Percentiles rank a stretch among this genome's conserved stretches.
phyloP scores from a whole-genome alignment of 495 filamentous ascomycete genomes.

The Penicillium lividum region DNA sequence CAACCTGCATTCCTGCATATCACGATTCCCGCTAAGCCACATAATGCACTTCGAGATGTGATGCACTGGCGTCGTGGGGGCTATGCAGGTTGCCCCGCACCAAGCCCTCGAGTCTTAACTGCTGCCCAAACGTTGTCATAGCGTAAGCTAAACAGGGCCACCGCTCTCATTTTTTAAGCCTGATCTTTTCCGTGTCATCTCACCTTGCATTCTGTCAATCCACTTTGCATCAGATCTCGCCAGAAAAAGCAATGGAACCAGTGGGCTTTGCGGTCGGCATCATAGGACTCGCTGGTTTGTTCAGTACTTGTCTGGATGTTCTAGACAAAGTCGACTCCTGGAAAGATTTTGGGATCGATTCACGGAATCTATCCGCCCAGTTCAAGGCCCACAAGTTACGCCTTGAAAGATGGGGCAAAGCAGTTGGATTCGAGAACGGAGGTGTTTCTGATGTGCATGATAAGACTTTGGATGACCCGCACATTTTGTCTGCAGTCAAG shows the following conservation, averaged over 20 bases:
- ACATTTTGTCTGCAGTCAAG: not conserved
- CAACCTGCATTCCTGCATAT: no score
- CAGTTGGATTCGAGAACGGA: slow-evolving; percentile 1
- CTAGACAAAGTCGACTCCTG: slow-evolving; percentile 6
- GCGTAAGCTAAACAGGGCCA: no score
- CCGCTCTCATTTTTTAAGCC: no score
- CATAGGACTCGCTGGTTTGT: slow-evolving; percentile 10
- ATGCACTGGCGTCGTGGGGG: no score
- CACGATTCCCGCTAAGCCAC: no score
- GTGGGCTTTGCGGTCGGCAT: slow-evolving; percentile 12
- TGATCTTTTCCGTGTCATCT: no score
- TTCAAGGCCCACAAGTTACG: slow-evolving; percentile 13
- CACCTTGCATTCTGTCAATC: not conserved
- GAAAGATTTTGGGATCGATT: slow-evolving; percentile 5
- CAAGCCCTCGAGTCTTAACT: no score
- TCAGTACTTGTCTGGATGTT: slow-evolving; percentile 12
- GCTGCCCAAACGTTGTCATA: no score
- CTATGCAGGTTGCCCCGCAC: no score
- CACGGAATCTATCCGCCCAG: slow-evolving; percentile 1
- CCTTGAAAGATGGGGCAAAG: slow-evolving; percentile 7
- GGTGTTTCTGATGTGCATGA: slow-evolving; percentile 4
- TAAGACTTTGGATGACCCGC: slow-evolving; percentile 7
- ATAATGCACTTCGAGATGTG: no score
- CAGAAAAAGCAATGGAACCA: not conserved
- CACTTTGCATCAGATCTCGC: not conserved